A percentile compares a stretch with the other conserved stretches of the same genome.
phyloP scores from a whole-genome alignment of 208 protist species.

The Leishmania braziliensis region DNA sequence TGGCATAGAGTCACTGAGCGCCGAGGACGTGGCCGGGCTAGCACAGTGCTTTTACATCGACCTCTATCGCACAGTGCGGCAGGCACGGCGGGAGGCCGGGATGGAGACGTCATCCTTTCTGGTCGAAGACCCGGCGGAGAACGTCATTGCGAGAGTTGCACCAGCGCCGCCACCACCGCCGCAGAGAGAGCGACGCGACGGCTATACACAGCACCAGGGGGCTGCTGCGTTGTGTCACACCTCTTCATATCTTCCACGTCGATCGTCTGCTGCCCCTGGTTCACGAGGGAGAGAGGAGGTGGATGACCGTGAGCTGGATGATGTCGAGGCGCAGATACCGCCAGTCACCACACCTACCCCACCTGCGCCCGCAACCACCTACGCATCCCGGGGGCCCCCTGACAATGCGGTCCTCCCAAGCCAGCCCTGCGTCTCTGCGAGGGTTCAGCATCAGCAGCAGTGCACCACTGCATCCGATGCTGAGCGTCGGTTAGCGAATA shows the following conservation, averaged over 20 bases:
- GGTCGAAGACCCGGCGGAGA: constrained; percentile 40
- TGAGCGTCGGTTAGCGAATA: background rate
- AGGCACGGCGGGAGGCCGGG: constrained; percentile 34
- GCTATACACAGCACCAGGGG: background rate
- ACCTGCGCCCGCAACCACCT: background rate
- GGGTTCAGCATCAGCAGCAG: background rate
- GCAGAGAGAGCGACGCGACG: constrained; percentile 14
- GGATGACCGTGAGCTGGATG: background rate
- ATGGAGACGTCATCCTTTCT: constrained; percentile 55
- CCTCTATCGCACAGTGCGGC: constrained; percentile 60
- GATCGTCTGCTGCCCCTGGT: background rate
- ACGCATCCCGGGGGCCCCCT: background rate
- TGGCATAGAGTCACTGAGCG: constrained; percentile 71
- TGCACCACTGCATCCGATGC: background rate
- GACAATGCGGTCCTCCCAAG: background rate
- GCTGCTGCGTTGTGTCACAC: background rate
- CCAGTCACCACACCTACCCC: background rate
- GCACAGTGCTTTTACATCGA: constrained; percentile 83
- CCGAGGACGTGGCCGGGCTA: constrained; percentile 67
- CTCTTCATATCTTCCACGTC: background rate
- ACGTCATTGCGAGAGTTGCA: constrained; percentile 21
- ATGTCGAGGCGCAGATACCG: background rate
- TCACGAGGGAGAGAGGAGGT: background rate
- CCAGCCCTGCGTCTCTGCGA: background rate
- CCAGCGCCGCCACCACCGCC: constrained; percentile 6